Percentiles rank a stretch among this genome's conserved stretches.
These are phyloP conservation scores for Saprolegnia diclina DNA, from an alignment of 352 stramenopile genomes.

Conservation along the genomic window DNA sequence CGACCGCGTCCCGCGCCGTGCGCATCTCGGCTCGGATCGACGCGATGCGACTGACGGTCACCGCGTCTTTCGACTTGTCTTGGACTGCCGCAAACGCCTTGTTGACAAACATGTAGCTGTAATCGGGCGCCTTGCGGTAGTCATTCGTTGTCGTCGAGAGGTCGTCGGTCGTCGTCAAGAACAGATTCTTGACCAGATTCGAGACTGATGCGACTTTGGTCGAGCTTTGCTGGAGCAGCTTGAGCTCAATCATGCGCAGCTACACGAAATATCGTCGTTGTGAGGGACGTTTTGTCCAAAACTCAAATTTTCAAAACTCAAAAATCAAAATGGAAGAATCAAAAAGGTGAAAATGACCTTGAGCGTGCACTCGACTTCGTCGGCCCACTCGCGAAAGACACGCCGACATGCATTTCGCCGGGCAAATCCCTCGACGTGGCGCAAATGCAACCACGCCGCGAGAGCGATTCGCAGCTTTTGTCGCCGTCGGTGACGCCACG, in stretches of 20 bases:
- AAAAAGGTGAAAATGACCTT: conserved; percentile 14
- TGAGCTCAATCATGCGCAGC: conserved; percentile 55
- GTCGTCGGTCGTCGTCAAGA: conserved; percentile 43
- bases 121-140: not conserved
- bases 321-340: no score
- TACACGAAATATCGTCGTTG: conserved; percentile 1
- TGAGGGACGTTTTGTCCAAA: no score
- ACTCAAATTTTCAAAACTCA: no score
- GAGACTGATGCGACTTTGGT: conserved; percentile 37
- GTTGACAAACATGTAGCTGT: conserved; percentile 38
- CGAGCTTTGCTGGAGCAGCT: conserved; percentile 51
- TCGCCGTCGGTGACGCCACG: conserved; percentile 40
- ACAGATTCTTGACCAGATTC: conserved; percentile 67
- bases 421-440: conserved; percentile 37
- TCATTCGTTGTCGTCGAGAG: not conserved
- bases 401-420: conserved; percentile 35
- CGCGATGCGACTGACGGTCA: conserved; percentile 30
- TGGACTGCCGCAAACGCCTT: conserved; percentile 47
- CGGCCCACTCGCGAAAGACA: conserved; percentile 42
- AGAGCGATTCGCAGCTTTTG: no score
- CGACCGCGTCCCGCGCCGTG: conserved; percentile 42
- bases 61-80: conserved; percentile 27
- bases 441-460: conserved; percentile 46
- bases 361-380: conserved; percentile 41
- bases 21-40: conserved; percentile 35